Evolutionary conservation across 768 basidiomycete species (phyloP), one percentile per base, ranked within the genome.

Genomic region (Amanita jacksonii): DNA sequence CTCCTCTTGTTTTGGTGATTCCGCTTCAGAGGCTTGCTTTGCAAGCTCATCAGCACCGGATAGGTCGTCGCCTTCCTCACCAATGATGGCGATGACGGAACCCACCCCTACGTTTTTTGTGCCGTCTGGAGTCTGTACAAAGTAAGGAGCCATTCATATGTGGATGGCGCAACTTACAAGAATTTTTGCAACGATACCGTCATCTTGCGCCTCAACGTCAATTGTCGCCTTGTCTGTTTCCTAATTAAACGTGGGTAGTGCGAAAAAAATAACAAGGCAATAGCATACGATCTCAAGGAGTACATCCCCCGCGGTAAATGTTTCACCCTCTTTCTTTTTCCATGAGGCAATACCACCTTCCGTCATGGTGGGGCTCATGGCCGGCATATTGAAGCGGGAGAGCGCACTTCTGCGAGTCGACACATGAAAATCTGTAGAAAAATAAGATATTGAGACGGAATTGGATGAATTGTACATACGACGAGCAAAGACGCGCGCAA

Each of bases 191-290:
- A 99, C 69, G 51, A 98, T 67, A 53, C 96, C 96, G 54, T 99
- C 96, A 33, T 98, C 96, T 68, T 93, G 93, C 7, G 96, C 91
- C 67, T 99, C 96, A 27, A 99, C 94, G 67, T 99, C 96, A 64
- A 99, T 98, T 38, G 92, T 93, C 16, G 96, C 94, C 76, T 99
- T 99, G 82, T 99, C 96, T 43, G 96, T 99, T 83, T 99, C 96
- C 91, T 94, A 50, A 10, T 37, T 47, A 22, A 18, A 38, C 12
- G 27, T 44, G 34, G 15, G 27, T 12, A 15, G 13, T 19, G 15
- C 13, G 8, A 30, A 31, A 38, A 25, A 16, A 9, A 18, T 34
- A n/a, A 32, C 27, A 37, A 36, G 38, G n/a, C n/a, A 43, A 35
- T 31, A 30, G 43, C 30, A 34, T 51, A 93, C 92, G 55, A 99